Base-by-base conservation (phyloP, 495 filamentous ascomycete species). In the Aspergillus sclerotiicarbonarius region DNA sequence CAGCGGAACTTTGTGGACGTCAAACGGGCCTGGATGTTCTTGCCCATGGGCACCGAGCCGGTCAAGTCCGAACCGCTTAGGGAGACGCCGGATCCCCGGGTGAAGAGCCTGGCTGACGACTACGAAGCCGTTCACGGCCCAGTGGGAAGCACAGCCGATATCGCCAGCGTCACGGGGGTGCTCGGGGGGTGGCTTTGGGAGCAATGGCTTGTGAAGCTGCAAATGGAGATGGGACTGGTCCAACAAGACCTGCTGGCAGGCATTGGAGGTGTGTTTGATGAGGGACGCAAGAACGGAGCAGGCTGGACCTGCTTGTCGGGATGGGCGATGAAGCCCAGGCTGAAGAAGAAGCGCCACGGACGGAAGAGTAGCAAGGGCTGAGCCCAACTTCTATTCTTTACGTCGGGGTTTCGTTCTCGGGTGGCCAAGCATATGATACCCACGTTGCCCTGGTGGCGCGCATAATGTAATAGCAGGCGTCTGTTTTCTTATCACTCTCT, bases 181-280 rank as follows among this genome's bases (percentile, higher is more conserved):
- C 83, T 96, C 5, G 94, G 92, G 12, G 84, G 87, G 25, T 96
- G 93, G 91, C 83, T 87, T 62, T 98, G 93, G 93, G 94, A 98
- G 81, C 88, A 90, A 71, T 98, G 94, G 94, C 82, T 97, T 71
- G 67, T 97, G 59, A 90, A 88, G 72, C 75, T 92, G 65, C 87
- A 92, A 70, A 80, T 85, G 68, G 92, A 96, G 77, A 91, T 89
- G 80, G 88, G 87, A 6, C 82, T 84, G 10, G 84, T 84, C 33
- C 74, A 76, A 33, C 78, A 85, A 58, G 79, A 82, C 12, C 76
- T 90, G 37, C 80, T 96, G 57, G 89, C 92, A 58, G 88, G 87
- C 8, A 84, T 97, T 39, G 87, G 87, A 12, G 81, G 81, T 57
- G 83, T 96, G 8, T 76, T 98, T 61, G 90, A 95, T 67, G 94